These are phyloP conservation scores for Lasiosphaeris hirsuta DNA, from an alignment of 495 filamentous ascomycete species.

Conservation along the genomic window DNA sequence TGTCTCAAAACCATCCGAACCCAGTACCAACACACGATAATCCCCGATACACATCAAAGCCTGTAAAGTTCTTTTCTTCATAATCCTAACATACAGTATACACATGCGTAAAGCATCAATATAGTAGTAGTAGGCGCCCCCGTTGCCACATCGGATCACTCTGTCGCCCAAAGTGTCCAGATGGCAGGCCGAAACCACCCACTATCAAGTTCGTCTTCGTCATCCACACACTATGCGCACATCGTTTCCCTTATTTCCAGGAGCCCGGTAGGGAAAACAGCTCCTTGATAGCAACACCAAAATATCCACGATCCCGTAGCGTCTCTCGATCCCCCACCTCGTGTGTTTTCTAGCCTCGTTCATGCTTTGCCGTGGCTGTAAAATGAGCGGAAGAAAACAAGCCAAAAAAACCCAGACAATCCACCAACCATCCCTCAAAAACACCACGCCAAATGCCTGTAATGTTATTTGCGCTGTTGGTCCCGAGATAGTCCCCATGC, in stretches of 20 bases:
- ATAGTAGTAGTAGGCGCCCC: slow-evolving; percentile 9
- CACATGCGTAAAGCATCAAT: slow-evolving; percentile 32
- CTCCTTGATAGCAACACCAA: background rate
- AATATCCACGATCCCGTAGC: background rate
- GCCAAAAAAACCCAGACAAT: slow-evolving; percentile 1
- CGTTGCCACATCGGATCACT: background rate
- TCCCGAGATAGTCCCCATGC: slow-evolving; percentile 13
- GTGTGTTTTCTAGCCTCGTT: background rate
- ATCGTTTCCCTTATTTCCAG: background rate
- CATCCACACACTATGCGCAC: too few species aligned
- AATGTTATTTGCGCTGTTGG: slow-evolving; percentile 7
- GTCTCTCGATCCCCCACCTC: slow-evolving; percentile 1
- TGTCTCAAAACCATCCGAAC: background rate
- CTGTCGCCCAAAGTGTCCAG: background rate
- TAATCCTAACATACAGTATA: slow-evolving; percentile 36
- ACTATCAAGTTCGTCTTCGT: background rate
- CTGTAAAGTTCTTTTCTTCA: slow-evolving; percentile 15
- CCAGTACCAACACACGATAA: background rate
- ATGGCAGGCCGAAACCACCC: background rate
- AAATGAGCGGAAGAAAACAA: slow-evolving; percentile 3
- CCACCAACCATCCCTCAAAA: background rate
- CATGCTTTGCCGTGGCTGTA: background rate
- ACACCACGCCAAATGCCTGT: slow-evolving; percentile 12
- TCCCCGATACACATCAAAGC: background rate
- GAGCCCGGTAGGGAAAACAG: background rate